Conservation (phyloP, 495 filamentous ascomycete species). For the Aspergillus mulundensis region DNA sequence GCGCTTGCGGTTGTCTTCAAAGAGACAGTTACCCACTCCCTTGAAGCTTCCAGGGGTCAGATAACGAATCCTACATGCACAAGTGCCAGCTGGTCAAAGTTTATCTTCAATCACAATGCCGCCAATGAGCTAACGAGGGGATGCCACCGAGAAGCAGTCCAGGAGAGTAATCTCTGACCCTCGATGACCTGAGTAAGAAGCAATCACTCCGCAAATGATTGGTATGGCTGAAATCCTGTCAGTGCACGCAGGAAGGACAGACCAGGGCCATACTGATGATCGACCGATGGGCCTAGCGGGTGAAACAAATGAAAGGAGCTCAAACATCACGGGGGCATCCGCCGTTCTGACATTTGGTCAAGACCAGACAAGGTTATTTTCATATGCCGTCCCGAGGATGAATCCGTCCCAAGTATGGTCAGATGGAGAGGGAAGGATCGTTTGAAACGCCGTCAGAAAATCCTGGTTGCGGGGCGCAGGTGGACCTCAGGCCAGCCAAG, state of each 20-base stretch:
- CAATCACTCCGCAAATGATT: neutral
- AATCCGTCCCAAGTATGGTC: neutral
- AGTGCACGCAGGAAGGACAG: neutral
- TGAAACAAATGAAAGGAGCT: neutral
- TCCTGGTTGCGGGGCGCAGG: conserved; percentile 15
- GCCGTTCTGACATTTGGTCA: conserved; percentile 10
- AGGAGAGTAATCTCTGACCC: neutral
- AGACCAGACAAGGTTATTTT: conserved; percentile 24
- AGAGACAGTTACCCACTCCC: neutral
- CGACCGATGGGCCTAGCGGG: neutral
- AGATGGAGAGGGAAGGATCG: conserved; percentile 10
- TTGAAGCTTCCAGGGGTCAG: neutral
- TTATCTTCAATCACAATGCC: neutral
- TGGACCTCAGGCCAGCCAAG: conserved; percentile 5
- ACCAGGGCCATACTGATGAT: neutral
- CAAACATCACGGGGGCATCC: neutral
- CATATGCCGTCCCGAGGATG: conserved; percentile 25
- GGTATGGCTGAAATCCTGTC: neutral
- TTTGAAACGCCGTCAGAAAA: conserved; percentile 11
- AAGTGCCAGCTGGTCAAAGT: neutral
- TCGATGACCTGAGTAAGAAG: neutral
- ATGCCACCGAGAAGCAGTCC: neutral
- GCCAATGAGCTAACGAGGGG: neutral
- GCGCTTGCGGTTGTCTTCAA: neutral
- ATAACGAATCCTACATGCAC: neutral